Conservation (phyloP, 371 early-diverging fungal genomes). For the Dentiscutata heterogama region DNA sequence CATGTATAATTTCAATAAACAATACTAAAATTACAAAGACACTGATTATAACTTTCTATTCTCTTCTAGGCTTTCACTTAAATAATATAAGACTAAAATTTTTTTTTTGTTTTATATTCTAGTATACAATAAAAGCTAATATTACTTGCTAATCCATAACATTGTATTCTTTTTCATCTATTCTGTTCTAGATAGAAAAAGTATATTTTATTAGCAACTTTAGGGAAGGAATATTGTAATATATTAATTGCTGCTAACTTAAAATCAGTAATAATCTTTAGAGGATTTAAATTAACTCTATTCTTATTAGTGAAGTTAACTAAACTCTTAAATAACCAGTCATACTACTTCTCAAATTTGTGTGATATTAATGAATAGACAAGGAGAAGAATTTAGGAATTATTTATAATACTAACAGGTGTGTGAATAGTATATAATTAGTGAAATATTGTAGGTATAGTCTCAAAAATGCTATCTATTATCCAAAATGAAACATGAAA, state of each 20-base stretch:
- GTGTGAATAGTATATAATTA: slow-evolving; percentile 14
- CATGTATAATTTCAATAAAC: no score
- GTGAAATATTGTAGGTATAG: neutral
- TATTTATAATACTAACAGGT: neutral
- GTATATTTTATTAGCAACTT: neutral
- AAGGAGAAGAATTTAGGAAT: neutral
- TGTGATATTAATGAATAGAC: neutral
- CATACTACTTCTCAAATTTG: neutral
- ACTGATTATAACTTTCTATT: no score
- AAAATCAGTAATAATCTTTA: neutral
- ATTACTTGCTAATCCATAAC: neutral
- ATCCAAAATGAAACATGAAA: neutral
- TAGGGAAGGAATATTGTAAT: neutral
- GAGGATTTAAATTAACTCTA: neutral
- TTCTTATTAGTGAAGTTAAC: neutral
- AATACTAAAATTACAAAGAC: no score
- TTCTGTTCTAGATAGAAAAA: neutral
- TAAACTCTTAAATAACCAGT: neutral
- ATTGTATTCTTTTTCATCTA: neutral
- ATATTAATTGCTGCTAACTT: neutral
- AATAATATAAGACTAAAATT: no score
- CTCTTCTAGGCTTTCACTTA: no score
- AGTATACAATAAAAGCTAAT: no score
- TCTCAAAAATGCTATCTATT: neutral
- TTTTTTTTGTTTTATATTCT: no score